Evolutionary conservation across 1,284 basidiomycete genomes (phyloP).

Genomic region (Fereydounia khargensis): DNA sequence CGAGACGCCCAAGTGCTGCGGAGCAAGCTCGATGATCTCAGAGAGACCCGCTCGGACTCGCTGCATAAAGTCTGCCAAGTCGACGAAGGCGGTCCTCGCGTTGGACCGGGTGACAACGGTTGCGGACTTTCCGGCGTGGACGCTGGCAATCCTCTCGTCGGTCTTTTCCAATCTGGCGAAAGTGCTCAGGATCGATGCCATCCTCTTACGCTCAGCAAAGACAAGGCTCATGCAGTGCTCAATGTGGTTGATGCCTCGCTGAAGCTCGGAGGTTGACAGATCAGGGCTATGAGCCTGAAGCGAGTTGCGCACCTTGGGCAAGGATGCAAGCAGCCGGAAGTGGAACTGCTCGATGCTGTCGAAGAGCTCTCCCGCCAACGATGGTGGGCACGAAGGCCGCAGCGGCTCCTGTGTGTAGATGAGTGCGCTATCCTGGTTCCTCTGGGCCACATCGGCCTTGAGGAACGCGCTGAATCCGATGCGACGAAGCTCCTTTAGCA

Average conservation of each 20-base stretch:
- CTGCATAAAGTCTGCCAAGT: slow-evolving; percentile 15
- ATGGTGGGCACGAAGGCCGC: slow-evolving; percentile 5
- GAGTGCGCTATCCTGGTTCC: slow-evolving; percentile 69
- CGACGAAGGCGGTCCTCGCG: slow-evolving; percentile 6
- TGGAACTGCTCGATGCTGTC: slow-evolving; percentile 68
- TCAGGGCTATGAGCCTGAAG: slow-evolving; percentile 76
- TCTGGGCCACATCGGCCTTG: slow-evolving; percentile 67
- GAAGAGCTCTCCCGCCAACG: slow-evolving; percentile 57
- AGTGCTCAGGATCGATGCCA: slow-evolving; percentile 12
- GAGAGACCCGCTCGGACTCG: slow-evolving; percentile 13
- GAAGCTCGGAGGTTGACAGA: slow-evolving; percentile 78
- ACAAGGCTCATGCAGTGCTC: slow-evolving; percentile 66
- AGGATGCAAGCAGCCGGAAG: slow-evolving; percentile 67
- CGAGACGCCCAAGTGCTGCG: slow-evolving; percentile 14
- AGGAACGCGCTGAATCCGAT: slow-evolving; percentile 65
- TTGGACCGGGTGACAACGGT: neutral
- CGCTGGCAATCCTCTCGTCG: slow-evolving; percentile 3
- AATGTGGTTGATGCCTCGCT: slow-evolving; percentile 73
- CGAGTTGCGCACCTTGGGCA: slow-evolving; percentile 70
- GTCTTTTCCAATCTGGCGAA: slow-evolving; percentile 13
- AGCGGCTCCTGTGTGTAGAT: slow-evolving; percentile 63
- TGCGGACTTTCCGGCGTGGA: slow-evolving; percentile 1
- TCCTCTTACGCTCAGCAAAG: slow-evolving; percentile 28
- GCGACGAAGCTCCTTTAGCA: slow-evolving; percentile 82
- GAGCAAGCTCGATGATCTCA: slow-evolving; percentile 16